Evolutionary conservation across 768 basidiomycete genomes (phyloP).

Genomic region (Boletus bicolor): DNA sequence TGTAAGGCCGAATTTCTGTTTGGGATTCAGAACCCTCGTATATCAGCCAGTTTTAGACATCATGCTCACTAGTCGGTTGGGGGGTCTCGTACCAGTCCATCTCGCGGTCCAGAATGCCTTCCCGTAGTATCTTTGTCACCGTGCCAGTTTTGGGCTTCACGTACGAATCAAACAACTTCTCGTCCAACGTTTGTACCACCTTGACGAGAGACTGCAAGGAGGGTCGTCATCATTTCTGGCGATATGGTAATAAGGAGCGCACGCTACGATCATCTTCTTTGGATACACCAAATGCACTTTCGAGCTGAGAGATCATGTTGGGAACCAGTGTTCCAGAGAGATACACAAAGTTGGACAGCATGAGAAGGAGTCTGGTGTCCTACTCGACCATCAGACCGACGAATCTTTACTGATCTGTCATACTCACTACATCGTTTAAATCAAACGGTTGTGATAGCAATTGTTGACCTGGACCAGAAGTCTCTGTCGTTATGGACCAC

Average conservation of each 20-base stretch:
- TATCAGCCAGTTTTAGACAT: background rate
- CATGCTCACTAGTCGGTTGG: conserved; percentile 76
- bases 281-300: conserved; percentile 68
- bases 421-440: conserved; percentile 57
- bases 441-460: conserved; percentile 42
- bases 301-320: conserved; percentile 75
- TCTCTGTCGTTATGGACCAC: conserved; percentile 36
- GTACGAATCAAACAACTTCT: conserved; percentile 85
- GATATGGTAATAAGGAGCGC: conserved; percentile 8
- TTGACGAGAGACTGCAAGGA: conserved; percentile 60
- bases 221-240: background rate
- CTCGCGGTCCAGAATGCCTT: conserved; percentile 71
- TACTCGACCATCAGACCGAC: conserved; percentile 31
- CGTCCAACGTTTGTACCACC: conserved; percentile 81
- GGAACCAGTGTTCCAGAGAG: conserved; percentile 71
- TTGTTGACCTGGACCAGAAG: conserved; percentile 7
- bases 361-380: conserved; percentile 85
- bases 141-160: conserved; percentile 75
- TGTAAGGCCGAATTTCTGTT: conserved; percentile 90
- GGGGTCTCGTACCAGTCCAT: conserved; percentile 96
- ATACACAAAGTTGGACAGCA: conserved; percentile 84
- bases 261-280: conserved; percentile 74
- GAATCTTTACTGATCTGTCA: background rate
- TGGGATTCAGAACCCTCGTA: background rate
- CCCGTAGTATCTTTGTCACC: conserved; percentile 63